Base-by-base conservation (phyloP, 345 rosid species). In the Eutrema yunnanense region DNA sequence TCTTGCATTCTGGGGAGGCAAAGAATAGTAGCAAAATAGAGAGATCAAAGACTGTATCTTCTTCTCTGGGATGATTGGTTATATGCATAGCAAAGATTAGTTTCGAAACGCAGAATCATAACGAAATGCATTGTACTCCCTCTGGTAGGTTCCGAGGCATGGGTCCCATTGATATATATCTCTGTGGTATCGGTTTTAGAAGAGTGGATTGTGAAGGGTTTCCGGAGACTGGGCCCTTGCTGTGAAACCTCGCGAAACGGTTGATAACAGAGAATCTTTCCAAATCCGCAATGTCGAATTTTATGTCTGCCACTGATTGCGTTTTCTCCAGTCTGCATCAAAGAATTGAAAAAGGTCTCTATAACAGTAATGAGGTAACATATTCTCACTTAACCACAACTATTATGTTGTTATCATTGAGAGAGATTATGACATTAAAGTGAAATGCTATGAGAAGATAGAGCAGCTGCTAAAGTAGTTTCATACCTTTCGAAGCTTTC, bases 181-280 rank as follows among this genome's bases (percentile, higher is more conserved):
- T 84, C 82, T 87, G 87, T 42, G 84, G 90, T 51, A 37, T 62
- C 71, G 78, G 80, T 80, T 78, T 83, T 22, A 72, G 57, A n/a
- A 46, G 46, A 8, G 65, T 38, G 58, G 81, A 16, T 6, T 76
- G 68, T 49, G 81, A 77, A n/a, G 80, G 64, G 34, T 62, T 72
- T 69, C 78, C 86, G 13, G 84, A 50, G 34, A 75, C 79, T 62
- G 74, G 89, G 27, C 73, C 86, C 66, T 87, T 85, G 66, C 79
- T 81, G 77, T 92, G 97, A 73, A 87, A 92, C 85, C 79, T 87
- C n/a, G 97, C 96, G 73, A 92, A 92, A 7, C 97, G 91, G 77
- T 92, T 92, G 69, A 89, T 87, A 73, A 89, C 86, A 30, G 89
- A 78, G 81, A 80, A 85, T 72, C 81, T 85, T 77, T 89, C 97